phyloP scores from a whole-genome alignment of 805 yeast species.

The Sugiyamaella chiloensis region DNA sequence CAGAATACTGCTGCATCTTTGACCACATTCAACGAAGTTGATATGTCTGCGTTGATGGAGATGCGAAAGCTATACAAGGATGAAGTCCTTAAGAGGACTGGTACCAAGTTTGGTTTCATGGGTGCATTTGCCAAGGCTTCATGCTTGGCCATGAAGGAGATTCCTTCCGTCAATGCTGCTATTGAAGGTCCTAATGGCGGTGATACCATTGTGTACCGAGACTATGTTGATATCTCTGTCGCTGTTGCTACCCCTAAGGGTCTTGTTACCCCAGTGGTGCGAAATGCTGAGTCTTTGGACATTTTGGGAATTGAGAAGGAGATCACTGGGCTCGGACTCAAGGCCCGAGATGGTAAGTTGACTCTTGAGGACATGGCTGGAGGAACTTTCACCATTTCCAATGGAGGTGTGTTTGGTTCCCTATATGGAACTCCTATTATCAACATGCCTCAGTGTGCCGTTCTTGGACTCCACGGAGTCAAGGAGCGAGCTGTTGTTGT shows the following conservation, averaged over 20 bases:
- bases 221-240: slow-evolving; percentile 89
- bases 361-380: slow-evolving; percentile 99
- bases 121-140: slow-evolving; percentile 96
- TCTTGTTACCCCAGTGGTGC: slow-evolving; percentile 93
- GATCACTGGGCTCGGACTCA: slow-evolving; percentile 73
- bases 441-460: slow-evolving; percentile 98
- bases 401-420: slow-evolving; percentile 99
- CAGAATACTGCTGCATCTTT: slow-evolving; percentile 98
- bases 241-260: slow-evolving; percentile 99
- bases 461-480: slow-evolving; percentile 93
- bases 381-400: slow-evolving; percentile 97
- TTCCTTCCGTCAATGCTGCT: slow-evolving; percentile 93
- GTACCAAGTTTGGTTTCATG: slow-evolving; percentile 97
- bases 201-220: slow-evolving; percentile 92
- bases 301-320: slow-evolving; percentile 88
- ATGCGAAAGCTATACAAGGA: slow-evolving; percentile 97
- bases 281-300: slow-evolving; percentile 90
- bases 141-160: slow-evolving; percentile 86
- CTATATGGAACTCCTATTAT: slow-evolving; percentile 97
- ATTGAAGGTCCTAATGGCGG: slow-evolving; percentile 69
- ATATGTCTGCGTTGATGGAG: slow-evolving; percentile 87
- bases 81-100: slow-evolving; percentile 89
- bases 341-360: slow-evolving; percentile 96
- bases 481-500: slow-evolving; percentile 97
- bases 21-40: slow-evolving; percentile 97